Percentiles rank a stretch among this genome's conserved stretches.
phyloP scores from a whole-genome alignment of 768 basidiomycete genomes.

The Lentinula sp. region DNA sequence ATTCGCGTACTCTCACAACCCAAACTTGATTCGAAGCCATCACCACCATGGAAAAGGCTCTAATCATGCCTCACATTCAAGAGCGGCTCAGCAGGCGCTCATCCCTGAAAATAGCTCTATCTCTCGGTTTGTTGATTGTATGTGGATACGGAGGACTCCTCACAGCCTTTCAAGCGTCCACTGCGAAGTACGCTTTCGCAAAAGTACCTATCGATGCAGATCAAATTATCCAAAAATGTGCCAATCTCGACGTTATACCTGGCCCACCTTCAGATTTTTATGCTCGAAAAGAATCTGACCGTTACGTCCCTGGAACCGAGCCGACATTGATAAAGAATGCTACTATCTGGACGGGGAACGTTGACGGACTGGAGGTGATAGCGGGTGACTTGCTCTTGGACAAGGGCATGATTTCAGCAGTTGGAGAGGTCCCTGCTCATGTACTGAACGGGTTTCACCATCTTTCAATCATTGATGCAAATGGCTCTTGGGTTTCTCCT shows the following conservation, averaged over 20 bases:
- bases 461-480: constrained; percentile 36
- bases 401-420: constrained; percentile 46
- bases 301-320: constrained; percentile 55
- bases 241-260: constrained; percentile 37
- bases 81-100: constrained; percentile 25
- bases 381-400: constrained; percentile 56
- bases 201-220: constrained; percentile 31
- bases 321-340: constrained; percentile 67
- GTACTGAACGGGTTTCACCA: constrained; percentile 11
- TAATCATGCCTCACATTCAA: background rate
- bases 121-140: background rate
- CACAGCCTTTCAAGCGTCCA: background rate
- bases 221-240: constrained; percentile 45
- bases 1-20: background rate
- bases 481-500: constrained; percentile 72
- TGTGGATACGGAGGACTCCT: background rate
- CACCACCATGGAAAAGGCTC: background rate
- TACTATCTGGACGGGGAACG: constrained; percentile 55
- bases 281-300: constrained; percentile 43
- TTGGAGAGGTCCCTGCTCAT: constrained; percentile 38
- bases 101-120: constrained; percentile 21
- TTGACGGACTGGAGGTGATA: constrained; percentile 48
- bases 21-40: background rate
- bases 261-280: constrained; percentile 39
- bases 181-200: background rate